Conservation (phyloP, 495 filamentous ascomycete species). For the Tuber calosporum region DNA sequence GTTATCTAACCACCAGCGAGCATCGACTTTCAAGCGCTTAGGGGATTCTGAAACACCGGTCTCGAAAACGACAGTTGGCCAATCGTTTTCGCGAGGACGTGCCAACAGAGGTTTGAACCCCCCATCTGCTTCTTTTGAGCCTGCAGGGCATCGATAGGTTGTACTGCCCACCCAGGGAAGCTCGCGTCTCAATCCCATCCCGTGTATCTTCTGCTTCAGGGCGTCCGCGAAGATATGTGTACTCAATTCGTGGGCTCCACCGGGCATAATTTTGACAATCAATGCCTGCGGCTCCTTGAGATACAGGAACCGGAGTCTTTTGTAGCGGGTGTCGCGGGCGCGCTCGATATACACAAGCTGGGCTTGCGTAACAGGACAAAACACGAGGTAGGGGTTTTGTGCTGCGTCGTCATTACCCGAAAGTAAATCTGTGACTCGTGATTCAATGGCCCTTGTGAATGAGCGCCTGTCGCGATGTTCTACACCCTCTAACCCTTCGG, state of each 20-base stretch:
- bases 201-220: background rate
- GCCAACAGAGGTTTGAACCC: background rate
- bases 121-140: slow-evolving; percentile 12
- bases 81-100: slow-evolving; percentile 2
- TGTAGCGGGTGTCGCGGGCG: no score
- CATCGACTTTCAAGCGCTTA: slow-evolving; percentile 1
- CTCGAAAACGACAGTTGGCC: slow-evolving; percentile 13
- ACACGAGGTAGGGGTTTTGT: no score
- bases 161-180: background rate
- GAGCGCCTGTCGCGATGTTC: no score
- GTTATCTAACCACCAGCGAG: slow-evolving; percentile 15
- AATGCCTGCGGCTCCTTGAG: background rate
- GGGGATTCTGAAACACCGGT: slow-evolving; percentile 8
- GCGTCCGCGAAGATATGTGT: background rate
- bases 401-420: no score
- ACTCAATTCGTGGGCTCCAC: background rate
- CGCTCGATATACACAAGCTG: no score
- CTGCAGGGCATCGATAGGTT: background rate
- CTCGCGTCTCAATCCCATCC: background rate
- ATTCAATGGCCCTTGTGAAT: no score
- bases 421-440: no score
- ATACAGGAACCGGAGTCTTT: background rate
- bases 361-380: no score
- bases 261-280: slow-evolving; percentile 12
- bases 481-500: no score